phyloP scores from a whole-genome alignment of 2,329 filamentous ascomycete species.

The Aspergillus sojae region DNA sequence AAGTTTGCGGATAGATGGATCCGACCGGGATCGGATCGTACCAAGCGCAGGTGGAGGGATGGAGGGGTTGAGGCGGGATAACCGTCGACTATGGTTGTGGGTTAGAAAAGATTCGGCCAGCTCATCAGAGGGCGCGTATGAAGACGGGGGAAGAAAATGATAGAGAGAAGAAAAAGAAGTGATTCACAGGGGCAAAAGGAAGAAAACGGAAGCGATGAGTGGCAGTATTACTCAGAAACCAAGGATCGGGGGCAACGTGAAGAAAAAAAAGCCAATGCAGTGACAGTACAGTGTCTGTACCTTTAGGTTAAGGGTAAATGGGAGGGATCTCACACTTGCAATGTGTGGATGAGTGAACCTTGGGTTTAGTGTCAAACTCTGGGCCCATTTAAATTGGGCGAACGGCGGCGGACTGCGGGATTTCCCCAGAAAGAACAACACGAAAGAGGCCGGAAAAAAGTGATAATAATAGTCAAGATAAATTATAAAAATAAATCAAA shows the following conservation, averaged over 20 bases:
- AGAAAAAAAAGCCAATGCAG: slow-evolving; percentile 1
- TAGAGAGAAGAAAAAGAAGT: slow-evolving; percentile 8
- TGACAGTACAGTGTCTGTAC: not conserved
- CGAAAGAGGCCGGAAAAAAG: not conserved
- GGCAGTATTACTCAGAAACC: slow-evolving; percentile 12
- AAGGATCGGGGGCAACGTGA: slow-evolving; percentile 1
- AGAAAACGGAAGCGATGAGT: slow-evolving; percentile 10
- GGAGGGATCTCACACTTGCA: not conserved
- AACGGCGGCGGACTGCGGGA: slow-evolving; percentile 15
- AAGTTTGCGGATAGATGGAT: slow-evolving; percentile 37
- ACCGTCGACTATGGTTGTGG: slow-evolving; percentile 15
- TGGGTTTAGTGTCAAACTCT: slow-evolving; percentile 15
- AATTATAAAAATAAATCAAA: not conserved
- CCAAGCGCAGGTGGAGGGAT: slow-evolving; percentile 9
- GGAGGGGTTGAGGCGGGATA: slow-evolving; percentile 16
- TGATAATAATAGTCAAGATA: not conserved
- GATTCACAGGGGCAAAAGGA: slow-evolving; percentile 14
- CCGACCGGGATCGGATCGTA: slow-evolving; percentile 27
- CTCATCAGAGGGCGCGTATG: not conserved
- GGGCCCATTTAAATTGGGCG: slow-evolving; percentile 12
- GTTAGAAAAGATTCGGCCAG: slow-evolving; percentile 1
- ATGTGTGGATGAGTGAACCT: slow-evolving; percentile 8
- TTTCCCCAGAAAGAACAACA: slow-evolving; percentile 6
- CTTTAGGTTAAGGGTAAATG: slow-evolving; percentile 6
- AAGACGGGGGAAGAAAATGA: not conserved